phyloP scores from a whole-genome alignment of 2,329 filamentous ascomycete genomes.

The Tympanopsis confertula region DNA sequence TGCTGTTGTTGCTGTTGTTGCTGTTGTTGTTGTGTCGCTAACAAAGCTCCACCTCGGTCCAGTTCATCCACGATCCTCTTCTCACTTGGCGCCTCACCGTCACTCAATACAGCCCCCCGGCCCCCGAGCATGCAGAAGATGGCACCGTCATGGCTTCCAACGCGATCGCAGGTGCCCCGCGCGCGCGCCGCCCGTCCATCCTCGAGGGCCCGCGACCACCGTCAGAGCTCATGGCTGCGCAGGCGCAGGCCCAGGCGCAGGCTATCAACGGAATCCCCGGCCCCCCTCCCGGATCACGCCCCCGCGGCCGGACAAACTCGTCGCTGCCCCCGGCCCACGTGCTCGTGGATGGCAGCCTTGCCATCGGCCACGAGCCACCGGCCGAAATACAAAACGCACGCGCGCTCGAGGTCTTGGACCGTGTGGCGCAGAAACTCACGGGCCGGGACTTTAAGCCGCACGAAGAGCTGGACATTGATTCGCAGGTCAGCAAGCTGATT shows the following conservation, averaged over 20 bases:
- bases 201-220: slow-evolving; percentile 42
- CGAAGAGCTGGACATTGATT: slow-evolving; percentile 73
- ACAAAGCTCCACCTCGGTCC: no score
- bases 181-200: slow-evolving; percentile 56
- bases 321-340: neutral
- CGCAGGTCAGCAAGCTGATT: slow-evolving; percentile 89
- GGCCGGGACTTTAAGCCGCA: slow-evolving; percentile 80
- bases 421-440: slow-evolving; percentile 91
- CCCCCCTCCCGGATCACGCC: neutral
- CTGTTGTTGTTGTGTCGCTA: no score
- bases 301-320: neutral
- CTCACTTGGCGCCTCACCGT: slow-evolving; percentile 85
- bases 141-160: slow-evolving; percentile 46
- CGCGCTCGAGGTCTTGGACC: slow-evolving; percentile 78
- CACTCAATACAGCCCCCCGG: slow-evolving; percentile 42
- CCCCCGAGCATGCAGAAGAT: slow-evolving; percentile 30
- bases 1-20: neutral
- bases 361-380: slow-evolving; percentile 6
- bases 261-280: neutral
- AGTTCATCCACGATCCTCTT: slow-evolving; percentile 99
- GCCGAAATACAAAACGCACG: slow-evolving; percentile 84
- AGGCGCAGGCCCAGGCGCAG: no score
- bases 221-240: neutral
- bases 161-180: slow-evolving; percentile 29
- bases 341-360: neutral